Base-by-base conservation (phyloP, 2,329 filamentous ascomycete genomes). In the Seiridium cupressi region DNA sequence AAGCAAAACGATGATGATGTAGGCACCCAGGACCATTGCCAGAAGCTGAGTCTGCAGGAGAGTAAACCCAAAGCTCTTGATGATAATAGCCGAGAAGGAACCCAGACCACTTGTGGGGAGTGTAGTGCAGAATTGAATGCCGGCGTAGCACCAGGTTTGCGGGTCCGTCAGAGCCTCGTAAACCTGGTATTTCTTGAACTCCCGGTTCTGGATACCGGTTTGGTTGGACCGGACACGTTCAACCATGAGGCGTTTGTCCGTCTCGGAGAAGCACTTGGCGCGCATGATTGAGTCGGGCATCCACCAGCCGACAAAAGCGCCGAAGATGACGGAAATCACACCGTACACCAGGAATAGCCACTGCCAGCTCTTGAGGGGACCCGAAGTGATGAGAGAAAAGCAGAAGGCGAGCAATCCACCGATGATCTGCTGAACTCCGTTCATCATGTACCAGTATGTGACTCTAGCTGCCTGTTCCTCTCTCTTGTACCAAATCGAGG, bases 401-500 rank as follows among this genome's bases (percentile, higher is more conserved):
- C 87, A 88, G 70, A 89, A 90, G 0, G 88, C 88, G 0, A 91
- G 77, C 0, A 91, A 80, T 5, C 89, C 89, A 38, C 89, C 89
- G 6, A 91, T 86, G 55, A 91, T 88, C 68, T 91, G 89, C 69
- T 91, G 89, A 1, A 80, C 81, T 2, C 89, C 89, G 69, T 91
- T 92, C 87, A 91, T 91, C 85, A 90, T 90, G 72, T 89, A 89
- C 88, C 89, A 91, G 72, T 86, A 90, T 0, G 87, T 89, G 3
- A 91, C 87, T 4, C 85, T 83, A 0, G 82, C 72, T 0, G 87
- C 83, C 68, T 91, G 89, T 66, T 91, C 88, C 59, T 88, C 83
- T 40, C 87, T 80, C 61, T 84, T 85, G 72, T 91, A 91, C 89
- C 89, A 91, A 78, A 89, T 89, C 40, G 82, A 80, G 0, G 84